phyloP scores from a whole-genome alignment of 2,329 filamentous ascomycete genomes.

The Hawksworthiomyces lignivorus region DNA sequence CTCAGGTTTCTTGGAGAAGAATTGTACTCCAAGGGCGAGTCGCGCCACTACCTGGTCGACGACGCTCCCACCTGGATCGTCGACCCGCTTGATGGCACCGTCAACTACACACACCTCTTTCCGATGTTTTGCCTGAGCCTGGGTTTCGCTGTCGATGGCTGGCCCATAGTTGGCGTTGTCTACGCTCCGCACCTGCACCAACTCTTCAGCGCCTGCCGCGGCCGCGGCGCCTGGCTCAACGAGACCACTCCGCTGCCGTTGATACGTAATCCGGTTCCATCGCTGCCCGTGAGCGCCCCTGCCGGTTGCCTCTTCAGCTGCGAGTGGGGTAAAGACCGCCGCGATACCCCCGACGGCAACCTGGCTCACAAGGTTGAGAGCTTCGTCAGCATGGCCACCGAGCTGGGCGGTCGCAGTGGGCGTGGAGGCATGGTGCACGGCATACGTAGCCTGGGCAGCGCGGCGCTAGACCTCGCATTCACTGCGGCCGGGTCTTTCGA shows the following conservation, averaged over 20 bases:
- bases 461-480: constrained; percentile 67
- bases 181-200: constrained; percentile 64
- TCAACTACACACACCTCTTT: constrained; percentile 75
- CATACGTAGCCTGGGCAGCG: constrained; percentile 62
- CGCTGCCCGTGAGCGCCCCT: constrained; percentile 56
- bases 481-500: constrained; percentile 68
- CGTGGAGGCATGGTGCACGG: constrained; percentile 76
- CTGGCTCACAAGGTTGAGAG: constrained; percentile 64
- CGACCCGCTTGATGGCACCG: constrained; percentile 71
- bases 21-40: constrained; percentile 60
- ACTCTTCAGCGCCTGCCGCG: constrained; percentile 59
- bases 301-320: constrained; percentile 65
- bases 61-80: constrained; percentile 64
- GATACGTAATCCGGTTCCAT: constrained; percentile 52
- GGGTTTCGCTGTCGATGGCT: constrained; percentile 52
- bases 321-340: constrained; percentile 73
- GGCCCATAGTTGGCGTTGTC: constrained; percentile 62
- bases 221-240: constrained; percentile 63
- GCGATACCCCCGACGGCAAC: constrained; percentile 59
- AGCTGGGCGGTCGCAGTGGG: constrained; percentile 53
- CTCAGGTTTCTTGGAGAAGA: constrained; percentile 74
- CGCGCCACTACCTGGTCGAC: constrained; percentile 60
- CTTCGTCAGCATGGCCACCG: constrained; percentile 67
- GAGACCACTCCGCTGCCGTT: constrained; percentile 56
- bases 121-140: constrained; percentile 79